Percentiles rank a stretch among this genome's conserved stretches.
Evolutionary conservation across 768 basidiomycete species (phyloP).

Genomic region (Leucocoprinus birnbaumii): DNA sequence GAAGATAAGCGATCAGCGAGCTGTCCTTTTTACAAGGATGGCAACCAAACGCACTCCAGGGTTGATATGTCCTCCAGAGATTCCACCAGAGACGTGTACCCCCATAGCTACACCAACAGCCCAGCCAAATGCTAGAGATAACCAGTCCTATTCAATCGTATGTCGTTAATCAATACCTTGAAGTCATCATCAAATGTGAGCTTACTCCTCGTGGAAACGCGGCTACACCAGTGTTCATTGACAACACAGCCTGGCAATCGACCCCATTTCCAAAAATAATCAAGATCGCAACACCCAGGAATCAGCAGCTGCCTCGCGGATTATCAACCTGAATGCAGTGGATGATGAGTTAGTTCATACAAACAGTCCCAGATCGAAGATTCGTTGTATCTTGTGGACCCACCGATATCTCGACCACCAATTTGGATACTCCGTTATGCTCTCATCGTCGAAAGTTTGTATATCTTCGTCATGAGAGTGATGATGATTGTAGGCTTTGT

Average conservation of each 20-base stretch:
- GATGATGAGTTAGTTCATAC: not conserved
- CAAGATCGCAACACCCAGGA: conserved; percentile 55
- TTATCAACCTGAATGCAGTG: conserved; percentile 9
- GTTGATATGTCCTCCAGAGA: conserved; percentile 77
- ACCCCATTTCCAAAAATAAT: conserved; percentile 59
- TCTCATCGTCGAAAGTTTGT: conserved; percentile 26
- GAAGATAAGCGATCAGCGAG: not conserved
- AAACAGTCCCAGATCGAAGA: not conserved
- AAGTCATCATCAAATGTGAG: not conserved
- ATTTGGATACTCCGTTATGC: conserved; percentile 42
- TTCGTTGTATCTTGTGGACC: conserved; percentile 10
- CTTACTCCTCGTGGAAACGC: conserved; percentile 51
- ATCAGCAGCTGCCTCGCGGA: conserved; percentile 66
- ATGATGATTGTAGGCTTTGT: not conserved
- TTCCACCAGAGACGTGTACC: conserved; percentile 62
- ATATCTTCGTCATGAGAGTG: conserved; percentile 13
- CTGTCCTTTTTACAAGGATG: not conserved
- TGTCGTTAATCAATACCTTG: too few species aligned
- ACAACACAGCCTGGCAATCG: conserved; percentile 54
- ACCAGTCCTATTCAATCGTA: conserved; percentile 32
- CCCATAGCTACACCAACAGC: conserved; percentile 60
- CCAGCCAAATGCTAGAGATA: conserved; percentile 55
- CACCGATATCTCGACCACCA: conserved; percentile 57
- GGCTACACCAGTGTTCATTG: conserved; percentile 40
- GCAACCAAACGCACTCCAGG: conserved; percentile 47